phyloP scores from a whole-genome alignment of 805 yeast genomes.

The Kluyveromyces starmeri region DNA sequence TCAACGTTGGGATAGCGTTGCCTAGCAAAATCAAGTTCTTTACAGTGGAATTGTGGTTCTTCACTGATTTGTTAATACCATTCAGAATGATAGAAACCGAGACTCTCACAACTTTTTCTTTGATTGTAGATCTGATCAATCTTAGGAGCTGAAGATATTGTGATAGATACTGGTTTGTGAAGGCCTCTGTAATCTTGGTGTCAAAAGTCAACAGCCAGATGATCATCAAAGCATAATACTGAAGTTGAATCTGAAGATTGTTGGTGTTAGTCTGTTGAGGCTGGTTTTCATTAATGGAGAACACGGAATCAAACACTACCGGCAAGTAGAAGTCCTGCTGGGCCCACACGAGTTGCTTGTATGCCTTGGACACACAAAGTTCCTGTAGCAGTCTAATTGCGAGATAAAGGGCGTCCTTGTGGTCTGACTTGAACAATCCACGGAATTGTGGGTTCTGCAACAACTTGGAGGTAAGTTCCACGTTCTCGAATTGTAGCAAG shows the following conservation, averaged over 20 bases:
- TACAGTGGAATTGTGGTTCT: slow-evolving; percentile 38
- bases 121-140: slow-evolving; percentile 72
- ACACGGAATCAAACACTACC: slow-evolving; percentile 34
- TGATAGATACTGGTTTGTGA: slow-evolving; percentile 47
- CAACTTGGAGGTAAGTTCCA: slow-evolving; percentile 14
- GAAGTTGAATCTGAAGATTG: slow-evolving; percentile 62
- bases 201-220: slow-evolving; percentile 84
- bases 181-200: slow-evolving; percentile 37
- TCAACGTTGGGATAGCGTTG: slow-evolving; percentile 62
- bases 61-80: slow-evolving; percentile 35
- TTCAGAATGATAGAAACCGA: slow-evolving; percentile 68
- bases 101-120: slow-evolving; percentile 83
- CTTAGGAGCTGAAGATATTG: slow-evolving; percentile 36
- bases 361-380: slow-evolving; percentile 20
- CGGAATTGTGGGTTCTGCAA: slow-evolving; percentile 17
- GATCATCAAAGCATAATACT: slow-evolving; percentile 67
- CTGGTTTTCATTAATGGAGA: slow-evolving; percentile 22
- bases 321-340: slow-evolving; percentile 38
- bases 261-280: slow-evolving; percentile 29
- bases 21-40: slow-evolving; percentile 65
- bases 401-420: slow-evolving; percentile 26
- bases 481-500: slow-evolving; percentile 20
- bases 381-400: slow-evolving; percentile 28
- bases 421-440: slow-evolving; percentile 18
- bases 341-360: slow-evolving; percentile 21